Conservation (phyloP, 768 basidiomycete species). For the Cytidiella melzeri region DNA sequence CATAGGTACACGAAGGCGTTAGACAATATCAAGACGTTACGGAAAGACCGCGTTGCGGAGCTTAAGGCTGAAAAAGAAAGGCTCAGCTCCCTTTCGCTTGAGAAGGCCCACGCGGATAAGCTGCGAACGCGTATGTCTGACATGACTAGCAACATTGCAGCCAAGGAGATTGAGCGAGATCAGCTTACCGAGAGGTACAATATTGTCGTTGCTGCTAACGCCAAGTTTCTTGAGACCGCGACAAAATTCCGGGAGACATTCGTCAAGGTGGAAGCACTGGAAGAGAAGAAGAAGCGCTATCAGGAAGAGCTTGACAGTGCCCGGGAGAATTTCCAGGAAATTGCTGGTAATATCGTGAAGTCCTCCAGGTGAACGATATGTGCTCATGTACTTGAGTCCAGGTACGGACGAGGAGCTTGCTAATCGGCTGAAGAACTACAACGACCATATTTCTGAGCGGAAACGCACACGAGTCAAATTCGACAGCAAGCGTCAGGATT, state of each 20-base stretch:
- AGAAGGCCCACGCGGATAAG: slow-evolving; percentile 85
- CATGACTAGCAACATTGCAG: slow-evolving; percentile 52
- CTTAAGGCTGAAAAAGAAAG: slow-evolving; percentile 91
- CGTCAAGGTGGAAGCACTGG: slow-evolving; percentile 56
- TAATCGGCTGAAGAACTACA: slow-evolving; percentile 49
- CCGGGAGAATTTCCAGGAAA: slow-evolving; percentile 56
- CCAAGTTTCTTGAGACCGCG: slow-evolving; percentile 75
- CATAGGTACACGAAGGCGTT: slow-evolving; percentile 93
- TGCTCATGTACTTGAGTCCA: slow-evolving; percentile 22
- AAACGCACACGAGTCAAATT: slow-evolving; percentile 43
- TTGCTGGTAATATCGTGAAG: slow-evolving; percentile 5
- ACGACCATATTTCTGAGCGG: slow-evolving; percentile 47
- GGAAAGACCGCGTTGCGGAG: slow-evolving; percentile 87
- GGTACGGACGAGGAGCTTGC: slow-evolving; percentile 72
- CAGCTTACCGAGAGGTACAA: slow-evolving; percentile 63
- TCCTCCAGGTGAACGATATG: neutral
- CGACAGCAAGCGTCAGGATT: slow-evolving; percentile 47
- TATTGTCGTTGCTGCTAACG: slow-evolving; percentile 58
- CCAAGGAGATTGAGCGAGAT: slow-evolving; percentile 72
- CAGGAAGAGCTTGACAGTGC: slow-evolving; percentile 58
- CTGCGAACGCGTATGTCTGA: slow-evolving; percentile 62
- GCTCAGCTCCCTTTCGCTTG: slow-evolving; percentile 65
- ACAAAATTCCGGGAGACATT: slow-evolving; percentile 85
- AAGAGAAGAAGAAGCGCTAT: slow-evolving; percentile 54
- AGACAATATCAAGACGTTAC: slow-evolving; percentile 81